Evolutionary conservation across 257 asterid genomes (phyloP).

Genomic region (Lithospermum erythrorhizon): DNA sequence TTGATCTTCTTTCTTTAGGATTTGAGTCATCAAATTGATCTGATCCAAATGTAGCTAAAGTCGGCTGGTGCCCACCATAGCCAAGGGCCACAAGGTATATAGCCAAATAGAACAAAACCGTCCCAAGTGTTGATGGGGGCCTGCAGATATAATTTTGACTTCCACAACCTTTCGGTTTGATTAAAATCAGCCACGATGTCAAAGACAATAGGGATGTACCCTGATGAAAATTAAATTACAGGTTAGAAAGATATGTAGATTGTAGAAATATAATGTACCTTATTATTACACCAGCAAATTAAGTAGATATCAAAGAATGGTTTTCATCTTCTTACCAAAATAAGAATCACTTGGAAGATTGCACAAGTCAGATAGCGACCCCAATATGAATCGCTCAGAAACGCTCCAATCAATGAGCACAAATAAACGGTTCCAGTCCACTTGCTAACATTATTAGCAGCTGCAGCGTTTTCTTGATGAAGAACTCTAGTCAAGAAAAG

Average conservation of each 20-base stretch:
- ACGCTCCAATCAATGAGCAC: slow-evolving; percentile 72
- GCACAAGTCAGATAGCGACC: slow-evolving; percentile 72
- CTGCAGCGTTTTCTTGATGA: slow-evolving; percentile 56
- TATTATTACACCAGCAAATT: too few species aligned
- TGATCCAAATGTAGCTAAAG: slow-evolving; percentile 69
- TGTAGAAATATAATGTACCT: too few species aligned
- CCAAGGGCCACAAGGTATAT: slow-evolving; percentile 71
- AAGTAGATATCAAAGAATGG: too few species aligned
- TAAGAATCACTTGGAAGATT: slow-evolving; percentile 47
- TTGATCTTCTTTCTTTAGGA: slow-evolving; percentile 23
- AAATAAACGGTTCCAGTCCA: slow-evolving; percentile 85
- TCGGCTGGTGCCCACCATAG: slow-evolving; percentile 82
- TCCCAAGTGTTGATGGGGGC: slow-evolving; percentile 16
- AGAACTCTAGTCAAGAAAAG: slow-evolving; percentile 64
- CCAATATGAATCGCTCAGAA: slow-evolving; percentile 80
- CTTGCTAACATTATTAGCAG: slow-evolving; percentile 71
- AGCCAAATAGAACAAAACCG: slow-evolving; percentile 39
- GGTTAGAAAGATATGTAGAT: background rate
- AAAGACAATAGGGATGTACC: slow-evolving; percentile 53
- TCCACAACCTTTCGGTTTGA: slow-evolving; percentile 61
- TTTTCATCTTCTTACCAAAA: slow-evolving; percentile 28
- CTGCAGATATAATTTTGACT: slow-evolving; percentile 23
- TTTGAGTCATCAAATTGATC: slow-evolving; percentile 52
- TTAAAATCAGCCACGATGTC: slow-evolving; percentile 42
- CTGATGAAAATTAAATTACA: slow-evolving; percentile 20